Conservation (phyloP, 2,329 filamentous ascomycete genomes). For the Aspergillus pseudoterreus region DNA sequence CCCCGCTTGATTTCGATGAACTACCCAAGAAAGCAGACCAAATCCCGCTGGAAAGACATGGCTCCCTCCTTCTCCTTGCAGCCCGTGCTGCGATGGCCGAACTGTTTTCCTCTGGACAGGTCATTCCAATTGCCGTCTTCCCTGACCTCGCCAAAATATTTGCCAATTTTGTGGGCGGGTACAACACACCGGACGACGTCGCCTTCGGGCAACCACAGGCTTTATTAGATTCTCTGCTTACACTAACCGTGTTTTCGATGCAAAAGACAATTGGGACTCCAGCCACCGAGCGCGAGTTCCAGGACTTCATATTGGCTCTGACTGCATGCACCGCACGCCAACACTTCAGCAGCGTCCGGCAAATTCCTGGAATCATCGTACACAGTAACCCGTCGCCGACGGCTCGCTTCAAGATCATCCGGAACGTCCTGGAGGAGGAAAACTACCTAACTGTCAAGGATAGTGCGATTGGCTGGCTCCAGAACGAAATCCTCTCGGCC, state of each 20-base stretch:
- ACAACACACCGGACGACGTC: slow-evolving; percentile 33
- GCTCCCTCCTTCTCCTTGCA: slow-evolving; percentile 52
- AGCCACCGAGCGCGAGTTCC: slow-evolving; percentile 49
- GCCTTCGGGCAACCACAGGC: slow-evolving; percentile 48
- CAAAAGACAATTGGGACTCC: slow-evolving; percentile 45
- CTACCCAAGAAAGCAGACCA: slow-evolving; percentile 50
- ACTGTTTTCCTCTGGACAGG: slow-evolving; percentile 44
- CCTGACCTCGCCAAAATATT: slow-evolving; percentile 51
- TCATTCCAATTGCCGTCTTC: slow-evolving; percentile 46
- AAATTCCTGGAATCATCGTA: slow-evolving; percentile 37
- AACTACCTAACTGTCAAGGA: slow-evolving; percentile 54
- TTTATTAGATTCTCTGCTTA: slow-evolving; percentile 52
- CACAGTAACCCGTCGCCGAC: slow-evolving; percentile 52
- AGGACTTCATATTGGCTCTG: slow-evolving; percentile 48
- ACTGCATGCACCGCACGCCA: slow-evolving; percentile 36
- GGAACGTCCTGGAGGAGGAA: slow-evolving; percentile 53
- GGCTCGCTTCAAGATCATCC: slow-evolving; percentile 52
- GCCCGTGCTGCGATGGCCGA: slow-evolving; percentile 50
- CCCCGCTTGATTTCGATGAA: slow-evolving; percentile 52
- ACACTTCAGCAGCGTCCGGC: slow-evolving; percentile 34
- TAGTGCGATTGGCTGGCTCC: slow-evolving; percentile 58
- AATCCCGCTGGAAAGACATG: slow-evolving; percentile 55
- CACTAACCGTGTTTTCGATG: slow-evolving; percentile 50
- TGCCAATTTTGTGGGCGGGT: slow-evolving; percentile 49
- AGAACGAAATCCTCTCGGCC: slow-evolving; percentile 55